These are phyloP conservation scores for Mycena polygramma DNA, from an alignment of 768 basidiomycete genomes.

Conservation along the genomic window DNA sequence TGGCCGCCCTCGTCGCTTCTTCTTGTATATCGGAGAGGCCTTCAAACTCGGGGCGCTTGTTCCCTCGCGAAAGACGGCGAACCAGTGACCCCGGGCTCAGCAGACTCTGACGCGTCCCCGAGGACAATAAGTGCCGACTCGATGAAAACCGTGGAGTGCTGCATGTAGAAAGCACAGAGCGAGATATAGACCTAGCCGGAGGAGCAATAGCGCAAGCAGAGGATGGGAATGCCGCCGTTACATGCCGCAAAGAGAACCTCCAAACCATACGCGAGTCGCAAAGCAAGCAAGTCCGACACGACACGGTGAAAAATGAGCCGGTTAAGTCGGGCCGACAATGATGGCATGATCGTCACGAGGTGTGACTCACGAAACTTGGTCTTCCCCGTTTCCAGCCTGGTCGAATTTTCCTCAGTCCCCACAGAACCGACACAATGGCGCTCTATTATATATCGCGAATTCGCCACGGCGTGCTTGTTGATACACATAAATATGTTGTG, in stretches of 20 bases:
- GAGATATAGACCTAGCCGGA: background rate
- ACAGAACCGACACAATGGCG: slow-evolving; percentile 26
- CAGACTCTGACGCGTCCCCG: slow-evolving; percentile 6
- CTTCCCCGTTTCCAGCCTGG: slow-evolving; percentile 7
- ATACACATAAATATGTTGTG: background rate
- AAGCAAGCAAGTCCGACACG: slow-evolving; percentile 1
- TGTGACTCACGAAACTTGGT: background rate
- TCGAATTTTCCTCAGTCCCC: background rate
- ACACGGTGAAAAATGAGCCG: slow-evolving; percentile 36
- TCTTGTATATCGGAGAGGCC: slow-evolving; percentile 64
- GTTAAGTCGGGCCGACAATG: slow-evolving; percentile 24
- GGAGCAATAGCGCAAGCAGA: background rate
- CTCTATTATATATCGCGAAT: slow-evolving; percentile 9
- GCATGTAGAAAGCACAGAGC: slow-evolving; percentile 4
- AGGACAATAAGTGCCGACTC: slow-evolving; percentile 21
- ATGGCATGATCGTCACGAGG: background rate
- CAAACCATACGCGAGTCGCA: slow-evolving; percentile 34
- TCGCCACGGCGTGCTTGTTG: slow-evolving; percentile 21
- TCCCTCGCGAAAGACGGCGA: slow-evolving; percentile 50
- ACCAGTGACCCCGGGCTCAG: slow-evolving; percentile 1
- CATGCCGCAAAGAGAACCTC: slow-evolving; percentile 29
- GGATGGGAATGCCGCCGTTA: slow-evolving; percentile 17
- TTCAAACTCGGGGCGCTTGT: slow-evolving; percentile 48
- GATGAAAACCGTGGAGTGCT: slow-evolving; percentile 20
- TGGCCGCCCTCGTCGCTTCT: slow-evolving; percentile 77